phyloP scores from a whole-genome alignment of 768 basidiomycete genomes.

The Pleurotus tuber-regium region DNA sequence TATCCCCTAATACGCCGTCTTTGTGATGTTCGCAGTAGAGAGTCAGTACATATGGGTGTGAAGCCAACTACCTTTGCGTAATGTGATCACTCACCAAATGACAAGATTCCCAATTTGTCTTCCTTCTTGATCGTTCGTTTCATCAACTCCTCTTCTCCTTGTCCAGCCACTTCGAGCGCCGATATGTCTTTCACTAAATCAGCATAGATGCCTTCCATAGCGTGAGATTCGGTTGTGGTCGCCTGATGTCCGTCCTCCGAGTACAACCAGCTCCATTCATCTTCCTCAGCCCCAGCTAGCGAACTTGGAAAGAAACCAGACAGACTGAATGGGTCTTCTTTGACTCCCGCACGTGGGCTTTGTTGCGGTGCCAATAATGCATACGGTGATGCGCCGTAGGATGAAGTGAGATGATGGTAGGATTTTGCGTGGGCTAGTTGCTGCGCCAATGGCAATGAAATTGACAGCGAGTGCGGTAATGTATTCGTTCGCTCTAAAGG shows the following conservation, averaged over 20 bases:
- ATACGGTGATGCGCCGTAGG: neutral
- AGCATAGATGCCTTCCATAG: constrained; percentile 15
- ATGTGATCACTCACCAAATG: constrained; percentile 42
- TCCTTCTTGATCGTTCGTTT: constrained; percentile 37
- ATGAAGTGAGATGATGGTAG: constrained; percentile 3
- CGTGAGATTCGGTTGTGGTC: constrained; percentile 6
- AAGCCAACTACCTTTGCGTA: too few species aligned
- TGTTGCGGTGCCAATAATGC: too few species aligned
- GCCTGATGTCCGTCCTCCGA: constrained; percentile 23
- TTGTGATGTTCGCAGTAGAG: constrained; percentile 15
- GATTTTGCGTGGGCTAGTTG: constrained; percentile 5
- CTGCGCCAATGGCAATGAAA: constrained; percentile 4
- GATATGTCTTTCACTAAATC: constrained; percentile 7
- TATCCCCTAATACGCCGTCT: constrained; percentile 3
- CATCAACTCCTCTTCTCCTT: constrained; percentile 29
- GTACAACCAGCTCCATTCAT: constrained; percentile 35
- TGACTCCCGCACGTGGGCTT: constrained; percentile 21
- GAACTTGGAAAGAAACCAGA: constrained; percentile 45
- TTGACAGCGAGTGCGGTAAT: constrained; percentile 10
- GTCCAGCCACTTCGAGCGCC: constrained; percentile 12
- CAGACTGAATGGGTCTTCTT: constrained; percentile 48
- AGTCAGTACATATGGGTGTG: too few species aligned
- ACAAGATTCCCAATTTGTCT: constrained; percentile 50
- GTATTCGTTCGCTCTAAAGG: constrained; percentile 12
- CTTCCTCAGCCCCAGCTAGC: constrained; percentile 15